phyloP scores from a whole-genome alignment of 2,329 filamentous ascomycete species.

The Neofusicoccum umdonicola region DNA sequence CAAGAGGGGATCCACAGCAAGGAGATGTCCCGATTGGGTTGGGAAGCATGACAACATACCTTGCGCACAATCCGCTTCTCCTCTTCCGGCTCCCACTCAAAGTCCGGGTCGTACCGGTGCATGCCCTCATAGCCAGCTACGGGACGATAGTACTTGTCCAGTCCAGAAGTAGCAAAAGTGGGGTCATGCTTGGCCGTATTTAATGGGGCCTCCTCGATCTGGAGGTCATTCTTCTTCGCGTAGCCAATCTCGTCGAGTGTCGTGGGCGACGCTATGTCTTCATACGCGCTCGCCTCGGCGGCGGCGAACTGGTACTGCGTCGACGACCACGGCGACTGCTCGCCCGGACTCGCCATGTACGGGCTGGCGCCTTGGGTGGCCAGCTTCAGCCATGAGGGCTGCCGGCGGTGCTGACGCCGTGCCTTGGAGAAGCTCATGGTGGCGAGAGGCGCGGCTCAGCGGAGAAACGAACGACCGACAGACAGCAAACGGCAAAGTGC shows the following conservation, averaged over 20 bases:
- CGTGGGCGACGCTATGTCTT: conserved; percentile 16
- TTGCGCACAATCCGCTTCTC: conserved; percentile 56
- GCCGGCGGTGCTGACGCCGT: conserved; percentile 5
- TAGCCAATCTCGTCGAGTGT: conserved; percentile 1
- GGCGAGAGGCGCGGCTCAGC: neutral
- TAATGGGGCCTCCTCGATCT: neutral
- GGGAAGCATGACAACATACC: conserved; percentile 33
- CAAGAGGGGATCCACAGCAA: neutral
- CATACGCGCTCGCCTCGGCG: conserved; percentile 9
- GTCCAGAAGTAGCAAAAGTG: conserved; percentile 33
- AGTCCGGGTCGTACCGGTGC: conserved; percentile 59
- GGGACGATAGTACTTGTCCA: conserved; percentile 47
- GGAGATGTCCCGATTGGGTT: too few relatives aligned
- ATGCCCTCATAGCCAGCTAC: conserved; percentile 58
- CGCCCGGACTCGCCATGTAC: neutral
- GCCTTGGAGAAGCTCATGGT: conserved; percentile 8
- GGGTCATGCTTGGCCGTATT: neutral
- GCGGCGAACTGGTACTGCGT: conserved; percentile 14
- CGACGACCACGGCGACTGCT: conserved; percentile 7
- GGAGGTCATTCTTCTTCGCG: conserved; percentile 15
- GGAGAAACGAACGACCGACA: neutral
- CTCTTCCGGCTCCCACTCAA: conserved; percentile 56
- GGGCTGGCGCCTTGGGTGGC: neutral
- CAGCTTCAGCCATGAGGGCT: conserved; percentile 7
- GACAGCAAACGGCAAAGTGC: neutral